phyloP scores from a whole-genome alignment of 805 yeast genomes.

The Saccharomyces kudriavzevii region DNA sequence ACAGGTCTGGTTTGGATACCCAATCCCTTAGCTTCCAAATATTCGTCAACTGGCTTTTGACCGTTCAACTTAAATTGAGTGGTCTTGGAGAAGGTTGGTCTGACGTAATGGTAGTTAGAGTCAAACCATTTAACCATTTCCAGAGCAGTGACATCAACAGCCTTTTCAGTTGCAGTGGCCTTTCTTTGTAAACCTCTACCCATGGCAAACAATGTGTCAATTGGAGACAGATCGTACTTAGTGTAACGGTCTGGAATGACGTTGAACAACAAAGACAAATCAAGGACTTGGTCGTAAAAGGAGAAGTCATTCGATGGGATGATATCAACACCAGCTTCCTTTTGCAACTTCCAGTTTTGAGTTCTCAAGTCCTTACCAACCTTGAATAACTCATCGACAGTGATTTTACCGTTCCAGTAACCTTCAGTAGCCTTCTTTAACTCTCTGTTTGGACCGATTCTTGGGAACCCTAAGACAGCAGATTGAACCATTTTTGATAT shows the following conservation, averaged over 20 bases:
- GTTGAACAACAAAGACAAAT: constrained; percentile 84
- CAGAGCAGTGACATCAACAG: constrained; percentile 96
- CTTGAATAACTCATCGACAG: constrained; percentile 77
- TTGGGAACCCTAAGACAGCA: constrained; percentile 98
- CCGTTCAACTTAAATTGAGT: constrained; percentile 95
- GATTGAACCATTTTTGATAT: constrained; percentile 76
- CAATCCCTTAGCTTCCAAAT: constrained; percentile 91
- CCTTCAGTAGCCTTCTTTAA: constrained; percentile 97
- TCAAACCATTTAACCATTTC: constrained; percentile 99
- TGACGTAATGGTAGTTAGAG: constrained; percentile 98
- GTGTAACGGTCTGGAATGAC: constrained; percentile 96
- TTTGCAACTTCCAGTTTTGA: constrained; percentile 95
- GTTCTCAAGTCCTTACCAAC: constrained; percentile 95
- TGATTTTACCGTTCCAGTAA: constrained; percentile 94
- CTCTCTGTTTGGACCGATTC: constrained; percentile 99
- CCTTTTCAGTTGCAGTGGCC: constrained; percentile 77
- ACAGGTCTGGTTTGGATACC: constrained; percentile 98
- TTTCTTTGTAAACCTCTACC: constrained; percentile 99
- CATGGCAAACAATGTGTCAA: constrained; percentile 96
- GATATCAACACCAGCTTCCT: constrained; percentile 93
- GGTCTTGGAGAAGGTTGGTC: constrained; percentile 96
- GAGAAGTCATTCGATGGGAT: constrained; percentile 98
- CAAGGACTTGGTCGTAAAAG: constrained; percentile 94
- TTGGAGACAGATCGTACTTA: constrained; percentile 77
- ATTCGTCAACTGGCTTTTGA: constrained; percentile 94